Evolutionary conservation across 2,329 filamentous ascomycete species (phyloP), one percentile per base, ranked within the genome.

Genomic region (Metarhizium brunneum): DNA sequence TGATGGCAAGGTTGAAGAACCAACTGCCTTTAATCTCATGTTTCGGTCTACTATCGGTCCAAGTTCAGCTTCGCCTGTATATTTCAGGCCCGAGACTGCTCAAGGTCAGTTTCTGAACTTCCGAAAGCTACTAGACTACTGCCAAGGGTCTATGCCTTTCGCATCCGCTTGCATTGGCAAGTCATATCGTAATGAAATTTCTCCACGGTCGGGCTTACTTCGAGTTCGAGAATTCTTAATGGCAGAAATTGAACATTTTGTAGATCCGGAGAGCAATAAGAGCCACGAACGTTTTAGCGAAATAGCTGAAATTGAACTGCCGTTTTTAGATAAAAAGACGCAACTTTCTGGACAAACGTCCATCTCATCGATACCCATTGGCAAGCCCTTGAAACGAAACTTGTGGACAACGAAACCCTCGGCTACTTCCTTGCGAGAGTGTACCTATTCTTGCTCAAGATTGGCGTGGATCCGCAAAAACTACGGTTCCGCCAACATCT

Each of bases 41-140:
- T 99, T 97, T 80, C 86, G 92, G 73, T 96, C 92, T 47, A 80
- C 88, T 40, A 97, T 99, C 68, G 94, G 94, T 59, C 92, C 92
- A 55, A 95, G 89, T 75, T 88, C 88, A 71, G 92, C 94, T 68
- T 79, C 88, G 59, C 83, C 88, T 49, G 92, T 90, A 54, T 96
- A 90, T 71, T 79, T 96, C 56, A 84, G 92, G 55, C 94, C 94
- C 48, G 94, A 99, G 74, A 99, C 94, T 35, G 94, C 94, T 4
- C 94, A 99, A 78, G 94, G 94, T 61, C 94, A 99, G 75, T 99
- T 99, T 75, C 77, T 97, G 61, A 96, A 95, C 75, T 99, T 99
- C 71, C 84, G 87, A 64, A 96, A 96, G 77, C 84, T 99, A 50
- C 85, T 97, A 57, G 92, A 96, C 62, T 97, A 92, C 79, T 97